Base-by-base conservation (phyloP, 2,329 filamentous ascomycete species). In the Stemphylium lycopersici region DNA sequence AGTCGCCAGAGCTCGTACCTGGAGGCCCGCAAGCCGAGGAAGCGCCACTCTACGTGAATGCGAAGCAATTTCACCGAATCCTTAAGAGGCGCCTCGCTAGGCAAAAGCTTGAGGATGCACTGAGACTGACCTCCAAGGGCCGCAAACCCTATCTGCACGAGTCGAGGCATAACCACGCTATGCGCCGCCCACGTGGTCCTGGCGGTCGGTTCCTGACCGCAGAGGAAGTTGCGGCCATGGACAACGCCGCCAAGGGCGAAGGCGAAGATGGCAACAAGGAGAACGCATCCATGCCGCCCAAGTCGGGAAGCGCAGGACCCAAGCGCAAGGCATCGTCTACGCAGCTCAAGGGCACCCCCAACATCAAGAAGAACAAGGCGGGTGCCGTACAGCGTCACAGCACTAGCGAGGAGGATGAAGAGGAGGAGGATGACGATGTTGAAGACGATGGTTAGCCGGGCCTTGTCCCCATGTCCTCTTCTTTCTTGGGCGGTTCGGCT, bases 31-130 rank as follows among this genome's bases (percentile, higher is more conserved):
- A 65, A 44, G 87, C 87, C 3, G 95, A 98, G 74, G 95, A 99
- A 72, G 93, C 93, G 0, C 95, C 95, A 0, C 81, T 99, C 1
- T 99, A 99, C 67, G 95, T 99, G 69, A 99, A 99, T 69, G 95
- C 95, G 4, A 99, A 99, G 76, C 95, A 99, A 70, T 99, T 99
- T 66, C 95, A 99, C 73, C 90, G 95, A 22, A 99, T 99, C 43
- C 78, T 99, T 49, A 98, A 99, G 81, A 86, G 95, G 53, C 86
- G 95, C 55, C 91, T 98, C 60, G 95, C 95, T 6, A 86, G 95
- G 31, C 95, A 98, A 76, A 91, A 91, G 73, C 82, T 99, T 13
- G 95, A 99, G 75, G 95, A 99, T 75, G 90, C 93, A 49, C 79
- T 99, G 38, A 87, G 95, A 37, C 80, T 98, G 53, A 98, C 95